phyloP scores from a whole-genome alignment of 768 basidiomycete species.

The Boletus sp. region DNA sequence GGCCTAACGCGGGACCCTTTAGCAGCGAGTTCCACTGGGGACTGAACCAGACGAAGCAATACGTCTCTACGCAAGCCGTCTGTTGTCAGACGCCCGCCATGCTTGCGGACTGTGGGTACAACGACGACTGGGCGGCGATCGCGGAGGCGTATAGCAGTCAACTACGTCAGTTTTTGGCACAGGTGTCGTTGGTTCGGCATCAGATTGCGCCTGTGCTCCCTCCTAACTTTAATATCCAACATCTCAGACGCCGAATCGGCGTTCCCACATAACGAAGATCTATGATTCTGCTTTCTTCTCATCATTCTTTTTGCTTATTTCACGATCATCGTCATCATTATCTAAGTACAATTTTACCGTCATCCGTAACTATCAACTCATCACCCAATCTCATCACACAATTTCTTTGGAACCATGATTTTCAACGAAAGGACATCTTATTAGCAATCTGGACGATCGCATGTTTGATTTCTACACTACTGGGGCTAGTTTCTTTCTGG shows the following conservation, averaged over 20 bases:
- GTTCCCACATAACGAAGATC: constrained; percentile 17
- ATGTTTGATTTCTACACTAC: not conserved
- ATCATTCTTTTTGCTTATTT: not conserved
- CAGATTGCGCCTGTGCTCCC: constrained; percentile 32
- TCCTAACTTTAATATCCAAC: constrained; percentile 33
- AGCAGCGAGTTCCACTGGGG: constrained; percentile 32
- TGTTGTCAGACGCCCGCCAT: constrained; percentile 23
- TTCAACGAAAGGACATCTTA: constrained; percentile 4
- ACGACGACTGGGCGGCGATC: constrained; percentile 27
- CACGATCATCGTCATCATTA: not conserved
- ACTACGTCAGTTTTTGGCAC: constrained; percentile 30
- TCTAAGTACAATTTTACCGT: not conserved
- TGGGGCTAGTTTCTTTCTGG: not conserved
- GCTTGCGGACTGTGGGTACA: constrained; percentile 27
- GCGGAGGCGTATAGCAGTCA: constrained; percentile 32
- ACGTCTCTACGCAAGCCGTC: constrained; percentile 21
- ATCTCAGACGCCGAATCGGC: constrained; percentile 29
- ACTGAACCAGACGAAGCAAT: constrained; percentile 25
- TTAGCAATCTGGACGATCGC: constrained; percentile 14
- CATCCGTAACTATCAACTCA: not conserved
- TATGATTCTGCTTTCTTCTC: not conserved
- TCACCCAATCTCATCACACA: not conserved
- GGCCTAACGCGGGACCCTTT: constrained; percentile 29
- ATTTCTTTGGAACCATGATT: not conserved
- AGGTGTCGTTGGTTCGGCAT: constrained; percentile 31